Evolutionary conservation across 345 rosid genomes (phyloP).

Genomic region (Excoecaria agallocha): DNA sequence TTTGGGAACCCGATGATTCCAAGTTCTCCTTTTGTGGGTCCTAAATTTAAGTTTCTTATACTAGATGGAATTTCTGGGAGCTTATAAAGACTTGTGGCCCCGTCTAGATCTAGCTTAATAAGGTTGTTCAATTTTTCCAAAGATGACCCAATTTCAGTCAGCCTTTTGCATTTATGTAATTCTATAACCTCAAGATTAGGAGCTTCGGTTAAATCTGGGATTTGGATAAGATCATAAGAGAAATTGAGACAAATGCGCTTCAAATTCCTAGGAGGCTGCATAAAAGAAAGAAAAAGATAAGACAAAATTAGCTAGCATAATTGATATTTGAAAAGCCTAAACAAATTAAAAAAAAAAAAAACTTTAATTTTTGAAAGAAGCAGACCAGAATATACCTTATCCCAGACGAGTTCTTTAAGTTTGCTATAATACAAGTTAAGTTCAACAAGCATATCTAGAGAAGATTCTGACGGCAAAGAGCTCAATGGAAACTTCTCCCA

Average conservation of each 20-base stretch:
- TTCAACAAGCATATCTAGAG: slow-evolving; percentile 1
- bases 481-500: neutral
- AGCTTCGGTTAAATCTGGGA: neutral
- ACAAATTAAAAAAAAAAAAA: too few species aligned
- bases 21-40: too few species aligned
- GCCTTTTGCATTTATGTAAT: neutral
- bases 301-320: neutral
- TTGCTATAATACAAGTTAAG: neutral
- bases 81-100: neutral
- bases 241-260: neutral
- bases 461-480: neutral
- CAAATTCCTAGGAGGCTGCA: slow-evolving; percentile 10
- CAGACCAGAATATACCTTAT: slow-evolving; percentile 5
- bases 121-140: neutral
- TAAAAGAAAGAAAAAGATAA: neutral
- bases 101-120: neutral
- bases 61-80: too few species aligned
- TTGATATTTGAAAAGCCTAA: neutral
- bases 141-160: neutral
- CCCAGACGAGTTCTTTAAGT: slow-evolving; percentile 2
- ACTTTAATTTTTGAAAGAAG: neutral
- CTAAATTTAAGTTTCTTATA: too few species aligned
- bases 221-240: neutral
- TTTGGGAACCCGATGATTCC: too few species aligned
- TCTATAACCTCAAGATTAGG: neutral